phyloP scores from a whole-genome alignment of 495 filamentous ascomycete genomes.

The Jackrogersella multiformis region DNA sequence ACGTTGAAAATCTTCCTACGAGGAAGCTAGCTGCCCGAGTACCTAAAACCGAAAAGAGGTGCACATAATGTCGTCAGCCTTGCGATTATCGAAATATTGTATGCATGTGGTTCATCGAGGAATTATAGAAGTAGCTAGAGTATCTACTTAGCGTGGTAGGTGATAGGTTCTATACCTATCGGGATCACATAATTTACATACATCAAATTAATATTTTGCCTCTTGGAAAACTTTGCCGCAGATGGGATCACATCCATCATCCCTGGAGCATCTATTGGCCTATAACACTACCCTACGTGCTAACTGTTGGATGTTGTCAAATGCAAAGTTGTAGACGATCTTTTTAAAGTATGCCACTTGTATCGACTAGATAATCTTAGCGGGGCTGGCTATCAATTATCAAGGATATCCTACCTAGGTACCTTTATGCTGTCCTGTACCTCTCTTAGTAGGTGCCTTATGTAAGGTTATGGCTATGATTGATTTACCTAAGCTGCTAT shows the following conservation, averaged over 20 bases:
- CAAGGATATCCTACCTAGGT: background rate
- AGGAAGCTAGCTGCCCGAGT: no score
- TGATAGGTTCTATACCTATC: no score
- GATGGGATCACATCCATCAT: background rate
- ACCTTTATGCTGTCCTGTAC: no score
- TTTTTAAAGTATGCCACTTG: background rate
- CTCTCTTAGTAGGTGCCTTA: background rate
- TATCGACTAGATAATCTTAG: background rate
- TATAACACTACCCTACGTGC: constrained; percentile 3
- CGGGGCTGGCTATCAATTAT: background rate
- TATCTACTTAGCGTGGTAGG: no score
- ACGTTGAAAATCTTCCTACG: background rate
- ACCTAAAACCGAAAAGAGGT: no score
- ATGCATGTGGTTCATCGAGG: no score
- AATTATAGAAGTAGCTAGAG: no score
- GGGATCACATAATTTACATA: no score
- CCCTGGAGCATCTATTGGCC: constrained; percentile 3
- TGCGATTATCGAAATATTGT: no score
- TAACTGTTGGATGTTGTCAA: background rate
- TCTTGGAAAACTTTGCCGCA: background rate
- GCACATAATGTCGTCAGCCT: no score
- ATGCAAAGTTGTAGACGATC: background rate
- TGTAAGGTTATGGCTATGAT: background rate
- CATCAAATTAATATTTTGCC: no score
- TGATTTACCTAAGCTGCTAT: no score